Percentiles rank a stretch among this genome's conserved stretches.
Evolutionary conservation across 2,329 filamentous ascomycete genomes (phyloP).

Genomic region (Shiraia bambusicola): DNA sequence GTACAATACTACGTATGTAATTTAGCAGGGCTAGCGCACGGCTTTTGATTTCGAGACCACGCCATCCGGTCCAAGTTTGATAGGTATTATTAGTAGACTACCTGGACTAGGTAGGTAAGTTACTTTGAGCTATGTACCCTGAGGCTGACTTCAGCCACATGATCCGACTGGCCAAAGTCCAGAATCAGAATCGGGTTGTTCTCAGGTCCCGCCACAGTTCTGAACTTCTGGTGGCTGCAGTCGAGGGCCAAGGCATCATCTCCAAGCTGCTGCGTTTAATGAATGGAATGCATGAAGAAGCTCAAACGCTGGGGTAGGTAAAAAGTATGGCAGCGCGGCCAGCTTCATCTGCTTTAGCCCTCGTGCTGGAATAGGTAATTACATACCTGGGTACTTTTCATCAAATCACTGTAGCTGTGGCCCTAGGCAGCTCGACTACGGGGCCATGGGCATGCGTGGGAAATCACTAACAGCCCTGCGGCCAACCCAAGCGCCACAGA

Average conservation of each 20-base stretch:
- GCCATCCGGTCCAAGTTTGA: constrained; percentile 19
- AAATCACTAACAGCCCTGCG: constrained; percentile 34
- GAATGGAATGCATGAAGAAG: constrained; percentile 1
- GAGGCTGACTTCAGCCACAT: constrained; percentile 31
- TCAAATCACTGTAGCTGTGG: constrained; percentile 27
- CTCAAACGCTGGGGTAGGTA: constrained; percentile 1
- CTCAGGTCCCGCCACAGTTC: too few species aligned
- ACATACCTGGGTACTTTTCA: constrained; percentile 10
- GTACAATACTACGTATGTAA: too few species aligned
- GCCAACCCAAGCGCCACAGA: constrained; percentile 39
- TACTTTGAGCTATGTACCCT: too few species aligned
- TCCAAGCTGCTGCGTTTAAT: neutral
- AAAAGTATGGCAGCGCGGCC: constrained; percentile 11
- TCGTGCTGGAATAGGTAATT: constrained; percentile 18
- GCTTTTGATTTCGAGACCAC: constrained; percentile 26
- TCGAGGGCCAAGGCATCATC: too few species aligned
- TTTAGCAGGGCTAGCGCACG: constrained; percentile 35
- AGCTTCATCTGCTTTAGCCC: constrained; percentile 15
- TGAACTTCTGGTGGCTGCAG: too few species aligned
- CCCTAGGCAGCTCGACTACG: constrained; percentile 24
- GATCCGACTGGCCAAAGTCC: constrained; percentile 19
- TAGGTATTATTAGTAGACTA: too few species aligned
- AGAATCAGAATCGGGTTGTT: constrained; percentile 18
- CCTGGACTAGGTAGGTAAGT: too few species aligned
- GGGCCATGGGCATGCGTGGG: constrained; percentile 30